phyloP scores from a whole-genome alignment of 2,329 filamentous ascomycete genomes.

The Dendryphion nanum region DNA sequence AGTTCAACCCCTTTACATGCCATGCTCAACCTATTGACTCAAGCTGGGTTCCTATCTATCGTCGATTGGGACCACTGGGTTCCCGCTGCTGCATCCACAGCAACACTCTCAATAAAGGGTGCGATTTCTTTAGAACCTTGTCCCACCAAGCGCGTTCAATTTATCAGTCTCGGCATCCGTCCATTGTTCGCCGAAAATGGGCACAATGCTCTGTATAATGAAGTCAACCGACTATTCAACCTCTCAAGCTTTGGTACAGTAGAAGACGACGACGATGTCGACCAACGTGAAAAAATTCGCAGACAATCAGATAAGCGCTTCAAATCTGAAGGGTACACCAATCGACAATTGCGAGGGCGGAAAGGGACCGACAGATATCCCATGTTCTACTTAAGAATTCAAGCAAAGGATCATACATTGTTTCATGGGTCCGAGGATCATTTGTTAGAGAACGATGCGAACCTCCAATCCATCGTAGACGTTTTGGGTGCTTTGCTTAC shows the following conservation, averaged over 20 bases:
- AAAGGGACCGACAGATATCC: slow-evolving; percentile 81
- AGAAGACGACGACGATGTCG: slow-evolving; percentile 45
- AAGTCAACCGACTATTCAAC: slow-evolving; percentile 74
- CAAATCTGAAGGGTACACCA: slow-evolving; percentile 51
- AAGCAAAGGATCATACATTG: slow-evolving; percentile 29
- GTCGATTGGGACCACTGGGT: slow-evolving; percentile 63
- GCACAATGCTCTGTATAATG: slow-evolving; percentile 69
- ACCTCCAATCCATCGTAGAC: slow-evolving; percentile 58
- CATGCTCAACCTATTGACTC: slow-evolving; percentile 54
- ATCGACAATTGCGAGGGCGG: slow-evolving; percentile 52
- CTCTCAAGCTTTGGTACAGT: slow-evolving; percentile 72
- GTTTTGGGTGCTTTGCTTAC: slow-evolving; percentile 67
- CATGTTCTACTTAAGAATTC: slow-evolving; percentile 80
- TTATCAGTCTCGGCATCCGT: slow-evolving; percentile 73
- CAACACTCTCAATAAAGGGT: slow-evolving; percentile 63
- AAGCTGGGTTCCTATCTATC: slow-evolving; percentile 62
- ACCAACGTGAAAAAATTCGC: slow-evolving; percentile 37
- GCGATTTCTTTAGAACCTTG: slow-evolving; percentile 69
- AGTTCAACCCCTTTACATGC: slow-evolving; percentile 18
- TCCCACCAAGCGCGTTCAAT: slow-evolving; percentile 72
- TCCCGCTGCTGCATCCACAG: slow-evolving; percentile 64
- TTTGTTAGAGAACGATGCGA: slow-evolving; percentile 22
- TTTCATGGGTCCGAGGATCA: slow-evolving; percentile 16
- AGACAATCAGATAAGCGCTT: slow-evolving; percentile 40
- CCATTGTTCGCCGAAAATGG: slow-evolving; percentile 59